Base-by-base conservation (phyloP, 2,329 filamentous ascomycete species). In the Whalleya microplaca region DNA sequence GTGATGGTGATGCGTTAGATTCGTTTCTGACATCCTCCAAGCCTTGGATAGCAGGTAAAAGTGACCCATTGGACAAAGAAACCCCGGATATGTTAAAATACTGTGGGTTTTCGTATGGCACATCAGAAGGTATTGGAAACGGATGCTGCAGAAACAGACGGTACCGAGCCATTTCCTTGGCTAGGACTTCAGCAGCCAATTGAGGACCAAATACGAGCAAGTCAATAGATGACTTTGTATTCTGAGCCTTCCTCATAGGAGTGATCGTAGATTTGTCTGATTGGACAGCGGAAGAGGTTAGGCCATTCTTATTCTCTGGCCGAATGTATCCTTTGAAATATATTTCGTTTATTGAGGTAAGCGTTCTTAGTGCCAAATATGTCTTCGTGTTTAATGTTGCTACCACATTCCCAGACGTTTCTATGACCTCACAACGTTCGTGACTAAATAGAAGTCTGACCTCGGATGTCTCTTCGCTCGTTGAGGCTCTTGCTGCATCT, bases 61-160 rank as follows among this genome's bases (percentile, higher is more conserved):
- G 42, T 1, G 37, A 57, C 8, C 56, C 53, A 37, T 58, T 59
- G 4, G 46, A 19, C 16, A 60, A 52, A 8, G 47, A 52, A 19
- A 20, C 40, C 29, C 45, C 45, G 3, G 23, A 46, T 5, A 59
- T 59, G 21, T 23, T 40, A 16, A 66, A 55, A 52, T 63, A 66
- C 20, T 66, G 64, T 8, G 64, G 64, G 21, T 66, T 66, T 16
- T 55, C 53, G 41, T 66, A 66, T 32, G 48, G 23, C 14, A 51
- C 45, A 29, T 41, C 40, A 12, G 40, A 29, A 0, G 55, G 59
- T 16, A 59, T 29, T 8, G 50, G 55, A 10, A 54, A 21, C 10
- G 64, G 64, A n/a, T 59, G 59, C 41, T 66, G 62, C 2, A 64
- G 49, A 43, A 64, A 64, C 2, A 64, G 47, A 27, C 42, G 58